A percentile compares a stretch with the other conserved stretches of the same genome.
Conservation (phyloP, 345 rosid genomes). For the Turnera subulata region DNA sequence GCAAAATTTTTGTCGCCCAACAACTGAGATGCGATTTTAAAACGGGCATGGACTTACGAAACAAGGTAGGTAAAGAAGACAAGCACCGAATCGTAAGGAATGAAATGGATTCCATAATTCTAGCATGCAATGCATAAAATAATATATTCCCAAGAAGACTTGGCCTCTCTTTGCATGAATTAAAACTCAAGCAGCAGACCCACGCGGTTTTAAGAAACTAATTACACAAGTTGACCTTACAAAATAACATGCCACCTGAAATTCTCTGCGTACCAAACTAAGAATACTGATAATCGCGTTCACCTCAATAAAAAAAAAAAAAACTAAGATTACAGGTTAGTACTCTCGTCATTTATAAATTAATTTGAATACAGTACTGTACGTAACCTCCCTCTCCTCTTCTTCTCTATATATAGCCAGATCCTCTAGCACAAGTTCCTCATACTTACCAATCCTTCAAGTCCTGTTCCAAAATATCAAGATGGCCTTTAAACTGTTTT, state of each 20-base stretch:
- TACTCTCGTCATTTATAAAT: no score
- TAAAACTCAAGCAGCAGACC: constrained; percentile 1
- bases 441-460: neutral
- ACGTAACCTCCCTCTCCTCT: neutral
- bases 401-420: constrained; percentile 17
- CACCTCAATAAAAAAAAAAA: no score
- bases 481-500: constrained; percentile 25
- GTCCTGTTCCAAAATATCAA: neutral
- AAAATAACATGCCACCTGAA: neutral
- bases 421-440: constrained; percentile 4
- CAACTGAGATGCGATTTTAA: no score
- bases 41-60: no score
- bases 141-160: neutral
- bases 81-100: neutral
- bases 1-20: neutral
- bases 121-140: no score
- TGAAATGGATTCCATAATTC: neutral
- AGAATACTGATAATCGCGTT: no score
- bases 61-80: no score
- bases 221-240: constrained; percentile 20
- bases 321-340: no score
- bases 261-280: neutral
- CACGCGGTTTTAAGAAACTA: constrained; percentile 22
- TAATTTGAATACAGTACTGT: no score
- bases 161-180: neutral